phyloP scores from a whole-genome alignment of 345 rosid genomes.

The Aquilaria malaccensis region DNA sequence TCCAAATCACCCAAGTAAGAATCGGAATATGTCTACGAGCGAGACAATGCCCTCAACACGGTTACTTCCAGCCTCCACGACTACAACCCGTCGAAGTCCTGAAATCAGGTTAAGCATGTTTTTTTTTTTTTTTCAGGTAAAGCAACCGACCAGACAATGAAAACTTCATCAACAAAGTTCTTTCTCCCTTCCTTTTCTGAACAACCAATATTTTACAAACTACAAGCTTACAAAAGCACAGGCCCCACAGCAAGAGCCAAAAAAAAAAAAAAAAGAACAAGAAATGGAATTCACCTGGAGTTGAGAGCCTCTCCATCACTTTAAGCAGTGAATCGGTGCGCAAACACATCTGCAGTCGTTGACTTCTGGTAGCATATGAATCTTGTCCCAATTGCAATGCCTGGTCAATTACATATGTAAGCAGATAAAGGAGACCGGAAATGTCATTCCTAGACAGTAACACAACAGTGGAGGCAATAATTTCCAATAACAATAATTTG shows the following conservation, averaged over 20 bases:
- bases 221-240: neutral
- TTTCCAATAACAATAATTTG: too few relatives aligned
- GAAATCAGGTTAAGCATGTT: neutral
- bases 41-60: constrained; percentile 73
- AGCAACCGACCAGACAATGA: too few relatives aligned
- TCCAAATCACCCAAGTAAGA: constrained; percentile 44
- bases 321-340: constrained; percentile 57
- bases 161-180: too few relatives aligned
- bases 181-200: too few relatives aligned
- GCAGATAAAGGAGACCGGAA: neutral
- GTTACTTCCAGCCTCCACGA: constrained; percentile 79
- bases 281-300: constrained; percentile 37
- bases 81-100: constrained; percentile 66
- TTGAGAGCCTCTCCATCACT: constrained; percentile 68
- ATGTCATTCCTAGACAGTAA: too few relatives aligned
- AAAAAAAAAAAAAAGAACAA: neutral
- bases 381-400: constrained; percentile 77
- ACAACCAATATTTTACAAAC: too few relatives aligned
- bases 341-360: constrained; percentile 78
- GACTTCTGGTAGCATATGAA: constrained; percentile 37
- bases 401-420: constrained; percentile 16
- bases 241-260: neutral
- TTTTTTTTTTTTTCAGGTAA: too few relatives aligned
- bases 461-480: too few relatives aligned
- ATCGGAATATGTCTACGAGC: constrained; percentile 51